Evolutionary conservation across 805 yeast species (phyloP), one percentile per base, ranked within the genome.

Genomic region (Limtongozyma cylindracea): DNA sequence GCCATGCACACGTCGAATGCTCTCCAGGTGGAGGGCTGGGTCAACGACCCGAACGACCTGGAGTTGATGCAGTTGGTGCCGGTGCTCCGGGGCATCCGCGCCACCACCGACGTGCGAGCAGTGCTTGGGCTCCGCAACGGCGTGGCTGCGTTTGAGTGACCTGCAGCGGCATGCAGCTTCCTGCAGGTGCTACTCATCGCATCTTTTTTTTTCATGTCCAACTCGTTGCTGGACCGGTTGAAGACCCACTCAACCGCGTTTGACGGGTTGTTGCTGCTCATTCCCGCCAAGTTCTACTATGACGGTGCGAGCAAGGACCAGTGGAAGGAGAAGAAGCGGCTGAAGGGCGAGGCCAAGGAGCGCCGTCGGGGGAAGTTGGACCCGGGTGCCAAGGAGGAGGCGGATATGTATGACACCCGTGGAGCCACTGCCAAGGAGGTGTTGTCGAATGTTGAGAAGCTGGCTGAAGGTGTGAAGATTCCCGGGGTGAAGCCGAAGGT

Each of bases 21-120:
- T 2, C 70, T 88, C 12, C 67, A 72, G 48, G 78, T 88, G 5
- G 94, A 82, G 45, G 96, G 98, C 20, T 88, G 98, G 98, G 78
- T 88, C 29, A 77, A 74, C 37, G 98, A 88, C 43, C 92, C 91
- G n/a, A 61, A 70, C 17, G 98, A 88, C 38, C 52, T 68, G 12
- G 92, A 78, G 35, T 48, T 88, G 26, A 49, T 88, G 43, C 68
- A 78, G 33, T 45, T 88, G 23, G 42, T 88, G 19, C 96, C 98
- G 2, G 47, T 88, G 36, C 46, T 78, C 19, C 61, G 67, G 34
- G 69, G 84, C 13, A 45, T 88, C 34, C 55, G 92, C 26, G 61
- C 64, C 29, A 66, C 84, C 13, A 66, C 78, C 6, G 98, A 84
- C 42, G 94, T 84, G 12, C 51, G 95, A 30, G 61, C 61, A 17